A percentile compares a stretch with the other conserved stretches of the same genome.
Conservation (phyloP, 2,329 filamentous ascomycete genomes). For the Hypoxylon sp. region DNA sequence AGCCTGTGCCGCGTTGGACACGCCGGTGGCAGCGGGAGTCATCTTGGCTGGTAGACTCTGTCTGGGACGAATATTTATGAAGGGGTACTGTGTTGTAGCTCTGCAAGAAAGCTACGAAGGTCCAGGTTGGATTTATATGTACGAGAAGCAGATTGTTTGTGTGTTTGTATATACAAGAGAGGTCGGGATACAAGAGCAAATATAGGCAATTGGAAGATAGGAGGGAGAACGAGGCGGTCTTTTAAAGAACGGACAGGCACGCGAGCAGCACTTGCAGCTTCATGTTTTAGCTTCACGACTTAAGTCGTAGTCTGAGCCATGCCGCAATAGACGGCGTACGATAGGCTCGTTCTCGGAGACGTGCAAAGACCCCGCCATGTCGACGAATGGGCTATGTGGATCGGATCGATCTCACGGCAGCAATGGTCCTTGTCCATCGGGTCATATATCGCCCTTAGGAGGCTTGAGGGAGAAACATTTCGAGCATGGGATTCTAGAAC, state of each 20-base stretch:
- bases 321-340: constrained; percentile 28
- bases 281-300: constrained; percentile 27
- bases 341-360: constrained; percentile 31
- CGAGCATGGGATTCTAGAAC: constrained; percentile 12
- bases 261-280: constrained; percentile 21
- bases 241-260: constrained; percentile 4
- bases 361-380: constrained; percentile 40
- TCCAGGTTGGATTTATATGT: constrained; percentile 5
- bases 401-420: constrained; percentile 40
- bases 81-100: not conserved
- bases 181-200: constrained; percentile 8
- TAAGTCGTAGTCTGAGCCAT: constrained; percentile 21
- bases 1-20: constrained; percentile 41
- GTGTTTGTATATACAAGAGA: constrained; percentile 8
- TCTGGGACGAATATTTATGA: not conserved
- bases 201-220: constrained; percentile 14
- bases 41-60: constrained; percentile 25
- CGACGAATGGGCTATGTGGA: constrained; percentile 33
- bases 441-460: constrained; percentile 42
- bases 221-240: constrained; percentile 3
- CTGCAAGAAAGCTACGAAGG: constrained; percentile 5
- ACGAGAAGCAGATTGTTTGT: not conserved
- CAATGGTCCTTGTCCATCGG: constrained; percentile 34
- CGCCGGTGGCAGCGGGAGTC: constrained; percentile 41
- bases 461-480: constrained; percentile 3